Evolutionary conservation across 1,139 yeast genomes (phyloP).

Genomic region (Candida pseudoviswanathii): DNA sequence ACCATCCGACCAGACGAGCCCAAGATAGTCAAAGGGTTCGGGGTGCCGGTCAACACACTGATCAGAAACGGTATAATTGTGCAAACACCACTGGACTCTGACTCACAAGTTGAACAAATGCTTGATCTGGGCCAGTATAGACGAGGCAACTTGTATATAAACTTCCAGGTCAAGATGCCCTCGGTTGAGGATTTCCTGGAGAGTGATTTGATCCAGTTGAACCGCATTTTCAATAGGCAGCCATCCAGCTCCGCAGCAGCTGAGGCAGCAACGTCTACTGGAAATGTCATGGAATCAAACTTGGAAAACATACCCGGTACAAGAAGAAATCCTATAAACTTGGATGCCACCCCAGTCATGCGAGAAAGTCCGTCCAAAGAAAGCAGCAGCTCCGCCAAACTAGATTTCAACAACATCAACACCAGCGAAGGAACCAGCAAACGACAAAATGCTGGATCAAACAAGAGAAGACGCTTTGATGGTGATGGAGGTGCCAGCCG

Average conservation of each 20-base stretch:
- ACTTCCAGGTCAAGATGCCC: conserved; percentile 43
- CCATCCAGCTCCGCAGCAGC: neutral
- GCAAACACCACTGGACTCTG: conserved; percentile 19
- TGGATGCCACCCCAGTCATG: conserved; percentile 7
- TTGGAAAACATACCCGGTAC: conserved; percentile 27
- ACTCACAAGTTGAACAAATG: conserved; percentile 17
- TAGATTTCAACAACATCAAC: conserved; percentile 4
- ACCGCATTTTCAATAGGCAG: conserved; percentile 20
- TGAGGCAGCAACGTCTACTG: conserved; percentile 8
- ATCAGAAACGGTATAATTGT: conserved; percentile 28
- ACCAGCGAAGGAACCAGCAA: neutral
- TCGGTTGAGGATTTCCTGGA: conserved; percentile 28
- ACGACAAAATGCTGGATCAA: neutral
- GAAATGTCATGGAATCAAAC: conserved; percentile 20
- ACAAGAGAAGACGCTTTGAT: conserved; percentile 12
- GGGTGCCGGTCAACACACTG: conserved; percentile 62
- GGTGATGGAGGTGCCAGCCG: neutral
- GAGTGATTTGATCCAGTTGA: conserved; percentile 25
- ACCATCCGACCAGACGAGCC: conserved; percentile 47
- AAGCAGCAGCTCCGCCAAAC: conserved; percentile 3
- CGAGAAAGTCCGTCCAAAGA: conserved; percentile 7
- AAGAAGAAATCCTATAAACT: conserved; percentile 8
- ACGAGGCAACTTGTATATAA: conserved; percentile 45
- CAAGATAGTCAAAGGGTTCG: conserved; percentile 51
- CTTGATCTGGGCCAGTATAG: conserved; percentile 25